Conservation (phyloP, 2,329 filamentous ascomycete species). For the Coniochaeta sp. region DNA sequence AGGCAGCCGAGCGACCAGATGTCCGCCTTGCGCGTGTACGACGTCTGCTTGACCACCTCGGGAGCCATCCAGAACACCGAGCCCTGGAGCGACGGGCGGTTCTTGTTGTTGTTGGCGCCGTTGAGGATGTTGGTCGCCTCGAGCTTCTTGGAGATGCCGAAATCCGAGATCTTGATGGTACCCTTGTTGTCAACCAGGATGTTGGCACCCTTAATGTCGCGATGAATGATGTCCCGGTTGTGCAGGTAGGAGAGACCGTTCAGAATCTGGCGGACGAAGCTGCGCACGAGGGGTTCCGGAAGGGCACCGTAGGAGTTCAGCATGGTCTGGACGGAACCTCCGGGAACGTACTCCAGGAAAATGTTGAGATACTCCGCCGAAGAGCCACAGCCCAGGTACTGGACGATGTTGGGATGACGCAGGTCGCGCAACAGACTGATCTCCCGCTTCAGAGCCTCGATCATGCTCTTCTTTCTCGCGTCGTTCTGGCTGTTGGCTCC, state of each 20-base stretch:
- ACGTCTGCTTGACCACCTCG: conserved; percentile 95
- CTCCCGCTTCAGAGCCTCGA: conserved; percentile 92
- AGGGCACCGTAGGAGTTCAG: conserved; percentile 96
- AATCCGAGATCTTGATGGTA: conserved; percentile 98
- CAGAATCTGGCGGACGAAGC: conserved; percentile 94
- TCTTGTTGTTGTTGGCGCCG: conserved; percentile 59
- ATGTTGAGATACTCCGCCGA: conserved; percentile 93
- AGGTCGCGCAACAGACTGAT: conserved; percentile 90
- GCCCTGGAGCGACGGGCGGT: conserved; percentile 78
- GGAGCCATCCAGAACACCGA: conserved; percentile 99
- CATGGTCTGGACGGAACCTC: conserved; percentile 96
- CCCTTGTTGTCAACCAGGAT: conserved; percentile 99
- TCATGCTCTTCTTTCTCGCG: conserved; percentile 93
- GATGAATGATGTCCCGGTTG: conserved; percentile 91
- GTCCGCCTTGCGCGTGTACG: conserved; percentile 95
- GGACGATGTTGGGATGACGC: conserved; percentile 94
- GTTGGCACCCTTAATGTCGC: conserved; percentile 98
- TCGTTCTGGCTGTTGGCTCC: conserved; percentile 76
- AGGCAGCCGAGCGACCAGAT: conserved; percentile 97
- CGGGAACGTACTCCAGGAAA: conserved; percentile 98
- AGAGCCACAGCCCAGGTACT: conserved; percentile 91
- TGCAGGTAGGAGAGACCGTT: conserved; percentile 90
- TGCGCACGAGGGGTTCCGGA: conserved; percentile 85
- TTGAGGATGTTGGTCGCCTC: conserved; percentile 80
- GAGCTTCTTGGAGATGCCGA: conserved; percentile 96